Evolutionary conservation across 2,329 filamentous ascomycete genomes (phyloP).

Genomic region (Botrytis byssoidea): DNA sequence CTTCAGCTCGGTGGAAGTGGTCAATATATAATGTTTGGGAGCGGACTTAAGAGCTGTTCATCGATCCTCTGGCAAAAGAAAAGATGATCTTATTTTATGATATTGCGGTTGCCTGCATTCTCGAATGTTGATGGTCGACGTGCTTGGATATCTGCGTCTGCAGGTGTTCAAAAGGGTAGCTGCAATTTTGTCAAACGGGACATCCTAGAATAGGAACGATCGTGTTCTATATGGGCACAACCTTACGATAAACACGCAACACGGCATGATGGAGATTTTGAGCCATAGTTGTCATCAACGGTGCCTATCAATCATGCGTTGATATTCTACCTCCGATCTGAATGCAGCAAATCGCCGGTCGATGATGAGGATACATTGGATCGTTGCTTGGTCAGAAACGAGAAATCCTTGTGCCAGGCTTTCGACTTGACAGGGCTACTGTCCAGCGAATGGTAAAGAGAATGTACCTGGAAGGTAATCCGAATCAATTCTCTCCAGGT

Average conservation of each 20-base stretch:
- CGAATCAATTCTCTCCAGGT: not conserved
- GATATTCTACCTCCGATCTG: not conserved
- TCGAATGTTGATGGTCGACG: not conserved
- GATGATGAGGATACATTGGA: slow-evolving; percentile 7
- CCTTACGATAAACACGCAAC: not conserved
- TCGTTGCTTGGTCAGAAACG: slow-evolving; percentile 1
- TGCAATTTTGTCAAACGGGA: not conserved
- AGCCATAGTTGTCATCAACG: not conserved
- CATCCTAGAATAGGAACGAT: not conserved
- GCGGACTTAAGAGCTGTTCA: not conserved
- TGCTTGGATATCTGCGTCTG: slow-evolving; percentile 15
- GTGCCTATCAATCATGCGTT: slow-evolving; percentile 6
- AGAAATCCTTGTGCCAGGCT: not conserved
- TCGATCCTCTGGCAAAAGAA: not conserved
- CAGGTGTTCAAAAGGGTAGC: slow-evolving; percentile 5
- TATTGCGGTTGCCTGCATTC: slow-evolving; percentile 10
- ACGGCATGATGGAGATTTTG: not conserved
- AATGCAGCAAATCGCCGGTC: not conserved
- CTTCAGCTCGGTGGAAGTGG: not conserved
- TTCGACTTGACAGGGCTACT: not conserved
- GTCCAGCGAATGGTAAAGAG: not conserved
- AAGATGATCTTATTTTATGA: not conserved
- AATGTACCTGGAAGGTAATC: not conserved
- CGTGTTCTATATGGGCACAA: not conserved
- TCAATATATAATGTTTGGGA: slow-evolving; percentile 12